These are phyloP conservation scores for Psilocybe cubensis DNA, from an alignment of 768 basidiomycete species.

Conservation along the genomic window DNA sequence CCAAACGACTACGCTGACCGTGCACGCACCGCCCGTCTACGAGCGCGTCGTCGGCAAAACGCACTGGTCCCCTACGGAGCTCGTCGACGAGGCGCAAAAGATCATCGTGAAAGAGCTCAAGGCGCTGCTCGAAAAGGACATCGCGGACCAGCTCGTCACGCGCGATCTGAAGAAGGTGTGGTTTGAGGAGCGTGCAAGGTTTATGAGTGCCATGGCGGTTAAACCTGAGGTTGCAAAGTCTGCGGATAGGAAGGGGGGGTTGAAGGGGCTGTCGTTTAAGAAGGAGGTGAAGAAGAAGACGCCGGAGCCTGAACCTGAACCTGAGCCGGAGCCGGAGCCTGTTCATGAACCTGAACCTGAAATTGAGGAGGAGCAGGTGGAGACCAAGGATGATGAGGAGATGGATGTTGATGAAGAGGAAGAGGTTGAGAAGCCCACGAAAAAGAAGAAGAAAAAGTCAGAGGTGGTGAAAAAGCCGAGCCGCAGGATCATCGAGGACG, in stretches of 20 bases:
- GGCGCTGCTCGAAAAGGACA: conserved; percentile 62
- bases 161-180: conserved; percentile 56
- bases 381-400: conserved; percentile 42
- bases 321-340: conserved; percentile 32
- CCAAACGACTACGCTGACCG: conserved; percentile 59
- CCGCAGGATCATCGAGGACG: conserved; percentile 40
- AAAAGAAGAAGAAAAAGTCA: conserved; percentile 66
- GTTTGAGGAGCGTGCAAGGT: conserved; percentile 49
- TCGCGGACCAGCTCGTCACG: conserved; percentile 63
- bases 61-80: conserved; percentile 54
- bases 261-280: conserved; percentile 52
- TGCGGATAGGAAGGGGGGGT: conserved; percentile 42
- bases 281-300: conserved; percentile 33
- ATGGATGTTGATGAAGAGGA: conserved; percentile 34
- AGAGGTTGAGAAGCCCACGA: conserved; percentile 50
- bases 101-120: conserved; percentile 62
- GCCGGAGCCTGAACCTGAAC: conserved; percentile 41
- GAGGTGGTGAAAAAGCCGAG: conserved; percentile 41
- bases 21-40: conserved; percentile 45
- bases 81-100: conserved; percentile 58
- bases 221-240: conserved; percentile 25
- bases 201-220: conserved; percentile 14
- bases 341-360: conserved; percentile 29
- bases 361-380: conserved; percentile 39
- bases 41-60: conserved; percentile 41